Percentiles rank a stretch among this genome's conserved stretches.
phyloP scores from a whole-genome alignment of 2,329 filamentous ascomycete species.

The Clarireedia hainanense region DNA sequence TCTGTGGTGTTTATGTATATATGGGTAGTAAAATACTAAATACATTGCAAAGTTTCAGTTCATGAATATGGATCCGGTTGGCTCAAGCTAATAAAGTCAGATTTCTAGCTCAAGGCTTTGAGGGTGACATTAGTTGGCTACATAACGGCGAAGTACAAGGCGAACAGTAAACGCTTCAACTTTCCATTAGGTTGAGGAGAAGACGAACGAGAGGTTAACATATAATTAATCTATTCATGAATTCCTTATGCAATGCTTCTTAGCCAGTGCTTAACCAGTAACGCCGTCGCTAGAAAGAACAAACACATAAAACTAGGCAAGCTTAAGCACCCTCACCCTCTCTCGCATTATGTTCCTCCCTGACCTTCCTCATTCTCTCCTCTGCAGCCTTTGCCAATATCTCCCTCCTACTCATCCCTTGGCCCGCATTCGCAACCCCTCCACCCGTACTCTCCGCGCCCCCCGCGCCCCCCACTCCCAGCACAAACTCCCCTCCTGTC shows the following conservation, averaged over 20 bases:
- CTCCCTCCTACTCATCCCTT: conserved; percentile 60
- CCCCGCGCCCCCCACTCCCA: conserved; percentile 46
- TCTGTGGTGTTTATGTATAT: conserved; percentile 30
- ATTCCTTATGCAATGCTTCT: background rate
- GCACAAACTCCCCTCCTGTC: conserved; percentile 71
- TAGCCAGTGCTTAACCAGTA: background rate
- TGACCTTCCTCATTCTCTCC: conserved; percentile 36
- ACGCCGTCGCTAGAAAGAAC: conserved; percentile 14
- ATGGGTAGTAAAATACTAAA: conserved; percentile 27
- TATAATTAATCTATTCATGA: background rate
- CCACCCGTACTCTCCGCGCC: conserved; percentile 30
- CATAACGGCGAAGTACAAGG: too few relatives aligned
- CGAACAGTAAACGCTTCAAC: too few relatives aligned
- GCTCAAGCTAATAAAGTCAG: too few relatives aligned
- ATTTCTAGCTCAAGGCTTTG: too few relatives aligned
- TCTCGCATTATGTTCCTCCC: conserved; percentile 12
- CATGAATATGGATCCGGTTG: too few relatives aligned
- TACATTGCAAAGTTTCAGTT: background rate
- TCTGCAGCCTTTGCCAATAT: conserved; percentile 68
- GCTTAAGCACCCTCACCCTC: background rate
- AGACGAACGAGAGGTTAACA: background rate
- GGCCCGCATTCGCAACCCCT: conserved; percentile 12
- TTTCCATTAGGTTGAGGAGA: background rate
- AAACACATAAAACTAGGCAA: background rate
- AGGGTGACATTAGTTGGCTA: too few relatives aligned